A percentile compares a stretch with the other conserved stretches of the same genome.
Conservation (phyloP, 2,329 filamentous ascomycete species). For the Pseudogymnoascus sp. region DNA sequence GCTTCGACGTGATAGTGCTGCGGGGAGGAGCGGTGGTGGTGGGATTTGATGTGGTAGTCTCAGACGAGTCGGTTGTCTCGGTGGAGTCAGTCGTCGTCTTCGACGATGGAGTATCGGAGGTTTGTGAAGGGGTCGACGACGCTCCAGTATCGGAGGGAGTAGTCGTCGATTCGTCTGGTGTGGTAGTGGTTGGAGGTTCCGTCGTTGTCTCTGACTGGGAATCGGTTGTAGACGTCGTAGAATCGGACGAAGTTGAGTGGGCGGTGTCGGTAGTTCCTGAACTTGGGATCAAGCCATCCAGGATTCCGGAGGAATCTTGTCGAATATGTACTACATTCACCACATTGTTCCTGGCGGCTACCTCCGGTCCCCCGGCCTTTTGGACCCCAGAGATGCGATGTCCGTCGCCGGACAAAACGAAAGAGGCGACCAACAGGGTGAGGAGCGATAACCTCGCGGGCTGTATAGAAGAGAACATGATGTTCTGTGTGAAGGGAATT, state of each 20-base stretch:
- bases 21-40: neutral
- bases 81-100: neutral
- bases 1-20: neutral
- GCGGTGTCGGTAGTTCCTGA: neutral
- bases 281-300: neutral
- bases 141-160: neutral
- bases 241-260: neutral
- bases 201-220: neutral
- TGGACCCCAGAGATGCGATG: neutral
- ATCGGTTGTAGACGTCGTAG: neutral
- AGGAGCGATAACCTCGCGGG: neutral
- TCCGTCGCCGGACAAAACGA: neutral
- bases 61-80: neutral
- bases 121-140: neutral
- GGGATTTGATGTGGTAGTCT: neutral
- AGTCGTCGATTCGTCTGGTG: neutral
- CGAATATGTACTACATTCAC: neutral
- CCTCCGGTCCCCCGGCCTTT: neutral
- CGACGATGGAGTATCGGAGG: neutral
- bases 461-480: conserved; percentile 2
- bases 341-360: neutral
- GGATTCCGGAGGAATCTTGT: neutral
- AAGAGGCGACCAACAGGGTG: neutral
- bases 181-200: neutral
- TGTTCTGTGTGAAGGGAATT: neutral